Evolutionary conservation across 2,329 filamentous ascomycete species (phyloP).

Genomic region (Fusarium liriodendri): DNA sequence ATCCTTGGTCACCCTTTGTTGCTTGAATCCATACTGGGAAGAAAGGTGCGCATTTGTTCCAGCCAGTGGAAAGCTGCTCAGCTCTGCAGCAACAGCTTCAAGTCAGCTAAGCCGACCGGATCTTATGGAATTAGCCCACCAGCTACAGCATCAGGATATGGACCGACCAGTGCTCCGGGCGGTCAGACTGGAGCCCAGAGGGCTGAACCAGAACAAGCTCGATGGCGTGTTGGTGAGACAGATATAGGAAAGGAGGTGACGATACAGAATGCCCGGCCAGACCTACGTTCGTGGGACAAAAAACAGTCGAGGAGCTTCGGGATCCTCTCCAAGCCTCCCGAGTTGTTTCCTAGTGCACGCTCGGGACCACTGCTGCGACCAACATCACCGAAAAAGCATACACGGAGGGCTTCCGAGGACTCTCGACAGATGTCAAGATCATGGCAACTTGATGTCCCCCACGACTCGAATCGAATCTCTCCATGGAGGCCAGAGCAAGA

Average conservation of each 20-base stretch:
- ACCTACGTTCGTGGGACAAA: background rate
- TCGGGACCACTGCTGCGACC: background rate
- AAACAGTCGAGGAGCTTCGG: background rate
- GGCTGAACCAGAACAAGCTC: background rate
- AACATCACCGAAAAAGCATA: background rate
- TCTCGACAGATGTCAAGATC: background rate
- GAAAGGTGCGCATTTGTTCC: background rate
- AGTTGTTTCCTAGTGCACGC: background rate
- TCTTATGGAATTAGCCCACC: background rate
- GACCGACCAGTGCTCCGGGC: background rate
- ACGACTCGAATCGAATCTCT: background rate
- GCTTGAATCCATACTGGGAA: background rate
- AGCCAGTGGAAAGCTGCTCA: background rate
- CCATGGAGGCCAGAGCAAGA: background rate
- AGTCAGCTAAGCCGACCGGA: background rate
- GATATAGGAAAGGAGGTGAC: background rate
- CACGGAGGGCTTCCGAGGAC: background rate
- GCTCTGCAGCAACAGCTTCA: background rate
- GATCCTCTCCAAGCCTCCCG: background rate
- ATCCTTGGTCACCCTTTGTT: background rate
- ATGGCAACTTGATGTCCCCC: background rate
- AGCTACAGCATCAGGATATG: background rate
- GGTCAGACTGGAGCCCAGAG: background rate
- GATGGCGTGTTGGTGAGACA: background rate
- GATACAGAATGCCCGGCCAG: background rate